These are phyloP conservation scores for Persicaria tinctoria DNA, from an alignment of 148 eudicot species.

Conservation along the genomic window DNA sequence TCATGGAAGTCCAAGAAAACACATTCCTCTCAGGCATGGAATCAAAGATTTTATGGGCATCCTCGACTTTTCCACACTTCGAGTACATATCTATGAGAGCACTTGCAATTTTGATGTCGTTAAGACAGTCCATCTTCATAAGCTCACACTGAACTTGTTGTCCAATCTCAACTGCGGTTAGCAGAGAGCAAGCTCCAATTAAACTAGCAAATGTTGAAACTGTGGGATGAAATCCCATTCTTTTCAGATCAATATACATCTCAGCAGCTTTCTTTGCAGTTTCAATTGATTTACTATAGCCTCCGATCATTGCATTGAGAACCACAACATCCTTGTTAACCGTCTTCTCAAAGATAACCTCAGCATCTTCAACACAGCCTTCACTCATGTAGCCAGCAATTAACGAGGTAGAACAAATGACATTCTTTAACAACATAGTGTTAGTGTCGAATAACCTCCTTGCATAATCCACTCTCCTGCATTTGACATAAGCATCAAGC, in stretches of 20 bases:
- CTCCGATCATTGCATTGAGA: constrained; percentile 97
- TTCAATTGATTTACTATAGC: constrained; percentile 67
- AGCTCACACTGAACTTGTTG: constrained; percentile 68
- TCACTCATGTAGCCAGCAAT: constrained; percentile 66
- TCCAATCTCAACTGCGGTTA: constrained; percentile 52
- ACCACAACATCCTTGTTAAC: constrained; percentile 68
- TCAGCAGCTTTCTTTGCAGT: constrained; percentile 59
- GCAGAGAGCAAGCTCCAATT: constrained; percentile 74
- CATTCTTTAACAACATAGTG: constrained; percentile 48
- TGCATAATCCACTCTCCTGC: constrained; percentile 52
- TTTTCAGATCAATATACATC: constrained; percentile 53
- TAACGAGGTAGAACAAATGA: constrained; percentile 76
- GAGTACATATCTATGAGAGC: constrained; percentile 90
- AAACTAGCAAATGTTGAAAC: constrained; percentile 79
- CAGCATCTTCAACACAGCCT: constrained; percentile 55
- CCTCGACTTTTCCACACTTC: constrained; percentile 66
- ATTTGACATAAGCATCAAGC: constrained; percentile 77
- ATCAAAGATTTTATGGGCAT: constrained; percentile 63
- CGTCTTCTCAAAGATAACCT: constrained; percentile 44
- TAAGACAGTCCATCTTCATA: constrained; percentile 39
- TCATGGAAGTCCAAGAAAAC: constrained; percentile 93
- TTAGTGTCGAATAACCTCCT: constrained; percentile 55
- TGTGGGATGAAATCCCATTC: constrained; percentile 51
- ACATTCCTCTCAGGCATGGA: constrained; percentile 64
- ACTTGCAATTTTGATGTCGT: constrained; percentile 66